Base-by-base conservation (phyloP, 495 filamentous ascomycete genomes). In the Poronia punctata region DNA sequence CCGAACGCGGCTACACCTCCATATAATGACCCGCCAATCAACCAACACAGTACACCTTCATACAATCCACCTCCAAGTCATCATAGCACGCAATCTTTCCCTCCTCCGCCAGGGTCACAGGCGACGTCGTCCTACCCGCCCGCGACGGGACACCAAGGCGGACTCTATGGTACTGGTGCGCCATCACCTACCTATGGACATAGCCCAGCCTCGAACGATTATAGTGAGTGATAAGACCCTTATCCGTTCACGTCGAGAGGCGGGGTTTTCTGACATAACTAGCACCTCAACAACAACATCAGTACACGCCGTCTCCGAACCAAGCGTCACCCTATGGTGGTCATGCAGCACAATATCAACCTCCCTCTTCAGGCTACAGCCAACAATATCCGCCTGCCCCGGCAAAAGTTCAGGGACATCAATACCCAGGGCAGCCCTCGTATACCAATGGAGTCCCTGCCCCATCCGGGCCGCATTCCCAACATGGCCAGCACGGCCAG, bases 401-500 rank as follows among this genome's bases (percentile, higher is more conserved):
- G 17, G 43, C 48, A 5, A n/a, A 27, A 14, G 34, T n/a, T 30
- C 44, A 43, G n/a, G 42, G 52, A 15, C 60, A 59, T 25, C 48
- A 50, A 7, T 67, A 66, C 26, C 30, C 52, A 21, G 49, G 50
- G 11, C 54, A 56, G 31, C 48, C 49, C 28, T 45, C 52, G 9
- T 60, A 64, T 35, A 49, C 55, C 3, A 46, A 48, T 24, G 52
- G 49, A 15, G 54, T 48, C 1, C 50, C 64, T 18, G 50, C 57
- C 23, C 42, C 55, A 19, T n/a, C n/a, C n/a, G n/a, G n/a, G n/a
- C n/a, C n/a, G n/a, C n/a, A n/a, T n/a, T n/a, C n/a, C n/a, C n/a
- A n/a, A n/a, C n/a, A n/a, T n/a, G n/a, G n/a, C n/a, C 57, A 43
- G 14, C 61, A 64, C 38, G 60, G 60, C 12, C 52, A 56, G 35